Evolutionary conservation across 768 basidiomycete genomes (phyloP).

Genomic region (Lentinula raphanica): DNA sequence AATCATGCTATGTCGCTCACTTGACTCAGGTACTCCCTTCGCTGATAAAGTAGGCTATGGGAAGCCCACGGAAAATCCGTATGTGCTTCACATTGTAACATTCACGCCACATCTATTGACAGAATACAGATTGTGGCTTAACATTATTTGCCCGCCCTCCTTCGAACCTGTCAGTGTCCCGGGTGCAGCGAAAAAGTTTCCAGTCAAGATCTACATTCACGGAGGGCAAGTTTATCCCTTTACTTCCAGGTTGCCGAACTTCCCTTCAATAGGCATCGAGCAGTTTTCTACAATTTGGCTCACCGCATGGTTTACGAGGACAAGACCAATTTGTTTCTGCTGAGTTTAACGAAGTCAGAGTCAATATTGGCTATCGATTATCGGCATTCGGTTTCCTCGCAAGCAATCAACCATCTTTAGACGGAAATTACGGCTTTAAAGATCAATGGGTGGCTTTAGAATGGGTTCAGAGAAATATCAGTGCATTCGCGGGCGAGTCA

Average conservation of each 20-base stretch:
- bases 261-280: not conserved
- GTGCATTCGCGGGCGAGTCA: slow-evolving; percentile 56
- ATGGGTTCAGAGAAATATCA: slow-evolving; percentile 68
- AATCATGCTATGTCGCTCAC: too few species aligned
- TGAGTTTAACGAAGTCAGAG: slow-evolving; percentile 63
- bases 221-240: slow-evolving; percentile 46
- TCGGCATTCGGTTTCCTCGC: slow-evolving; percentile 77
- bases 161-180: slow-evolving; percentile 25
- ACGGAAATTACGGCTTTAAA: slow-evolving; percentile 81
- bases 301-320: slow-evolving; percentile 53
- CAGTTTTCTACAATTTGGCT: slow-evolving; percentile 77
- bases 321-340: slow-evolving; percentile 68
- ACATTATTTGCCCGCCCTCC: slow-evolving; percentile 58
- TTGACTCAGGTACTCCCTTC: slow-evolving; percentile 37
- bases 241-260: not conserved
- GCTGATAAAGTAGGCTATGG: slow-evolving; percentile 64
- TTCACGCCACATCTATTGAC: not conserved
- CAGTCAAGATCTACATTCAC: slow-evolving; percentile 73
- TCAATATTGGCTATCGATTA: slow-evolving; percentile 73
- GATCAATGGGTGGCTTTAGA: slow-evolving; percentile 76
- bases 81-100: slow-evolving; percentile 13
- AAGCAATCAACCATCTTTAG: slow-evolving; percentile 51
- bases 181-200: slow-evolving; percentile 37
- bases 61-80: slow-evolving; percentile 69
- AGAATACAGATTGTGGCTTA: slow-evolving; percentile 50